These are phyloP conservation scores for Prunus armeniaca DNA, from an alignment of 306 rosid species.

Conservation along the genomic window DNA sequence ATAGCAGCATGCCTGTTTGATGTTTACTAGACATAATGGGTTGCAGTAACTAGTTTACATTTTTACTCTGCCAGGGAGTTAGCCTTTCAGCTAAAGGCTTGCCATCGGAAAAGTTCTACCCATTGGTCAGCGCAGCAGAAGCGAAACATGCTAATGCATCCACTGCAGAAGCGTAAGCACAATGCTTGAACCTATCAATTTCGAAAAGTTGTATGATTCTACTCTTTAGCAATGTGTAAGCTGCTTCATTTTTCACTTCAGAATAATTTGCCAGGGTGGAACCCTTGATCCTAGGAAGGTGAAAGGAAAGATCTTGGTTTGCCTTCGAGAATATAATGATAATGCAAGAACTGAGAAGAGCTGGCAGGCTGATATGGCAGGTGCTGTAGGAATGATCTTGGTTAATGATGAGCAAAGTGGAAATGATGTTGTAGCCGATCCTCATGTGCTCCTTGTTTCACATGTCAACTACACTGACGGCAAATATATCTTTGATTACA, in stretches of 20 bases:
- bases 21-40: neutral
- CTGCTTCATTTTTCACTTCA: constrained; percentile 6
- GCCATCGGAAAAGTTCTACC: constrained; percentile 25
- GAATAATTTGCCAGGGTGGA: constrained; percentile 27
- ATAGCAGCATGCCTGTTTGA: too few relatives aligned
- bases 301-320: constrained; percentile 54
- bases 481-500: constrained; percentile 34
- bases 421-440: constrained; percentile 27
- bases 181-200: too few relatives aligned
- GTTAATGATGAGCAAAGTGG: constrained; percentile 13
- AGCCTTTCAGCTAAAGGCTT: constrained; percentile 31
- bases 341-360: constrained; percentile 26
- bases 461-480: constrained; percentile 38
- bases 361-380: constrained; percentile 21
- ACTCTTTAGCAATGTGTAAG: neutral
- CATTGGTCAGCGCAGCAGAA: constrained; percentile 28
- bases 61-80: constrained; percentile 33
- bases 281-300: constrained; percentile 51
- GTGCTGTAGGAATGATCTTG: constrained; percentile 63
- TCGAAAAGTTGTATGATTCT: neutral
- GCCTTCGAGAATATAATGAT: constrained; percentile 24
- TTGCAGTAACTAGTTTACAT: neutral
- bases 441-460: constrained; percentile 46
- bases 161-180: constrained; percentile 19
- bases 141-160: neutral